Evolutionary conservation across 208 protist species (phyloP).

Genomic region (Leishmania turanica): DNA sequence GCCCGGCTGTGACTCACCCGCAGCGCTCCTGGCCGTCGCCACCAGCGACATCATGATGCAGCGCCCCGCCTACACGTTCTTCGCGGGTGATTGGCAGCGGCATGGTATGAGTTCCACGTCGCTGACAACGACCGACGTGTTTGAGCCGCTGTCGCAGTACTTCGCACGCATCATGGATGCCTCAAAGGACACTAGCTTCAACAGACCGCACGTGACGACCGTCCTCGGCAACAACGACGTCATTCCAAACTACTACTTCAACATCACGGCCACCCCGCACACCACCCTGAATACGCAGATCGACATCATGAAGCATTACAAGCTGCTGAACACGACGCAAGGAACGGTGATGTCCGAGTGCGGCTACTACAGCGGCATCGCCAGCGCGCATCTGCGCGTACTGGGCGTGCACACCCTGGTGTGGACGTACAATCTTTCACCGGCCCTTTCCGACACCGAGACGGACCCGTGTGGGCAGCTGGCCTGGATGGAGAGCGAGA

Average conservation of each 20-base stretch:
- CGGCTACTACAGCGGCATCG: slow-evolving; percentile 56
- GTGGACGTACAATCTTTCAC: slow-evolving; percentile 53
- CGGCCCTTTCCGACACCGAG: slow-evolving; percentile 42
- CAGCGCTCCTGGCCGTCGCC: slow-evolving; percentile 43
- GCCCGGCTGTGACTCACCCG: slow-evolving; percentile 56
- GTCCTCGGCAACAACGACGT: slow-evolving; percentile 85
- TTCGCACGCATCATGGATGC: slow-evolving; percentile 8
- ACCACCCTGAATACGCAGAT: slow-evolving; percentile 31
- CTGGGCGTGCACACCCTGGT: slow-evolving; percentile 73
- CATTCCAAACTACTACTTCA: slow-evolving; percentile 70
- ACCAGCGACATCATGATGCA: slow-evolving; percentile 40
- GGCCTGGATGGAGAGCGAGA: slow-evolving; percentile 46
- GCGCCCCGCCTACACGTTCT: slow-evolving; percentile 39
- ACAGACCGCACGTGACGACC: slow-evolving; percentile 6
- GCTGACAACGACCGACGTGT: slow-evolving; percentile 23
- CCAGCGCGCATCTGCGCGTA: slow-evolving; percentile 34
- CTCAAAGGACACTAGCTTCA: background rate
- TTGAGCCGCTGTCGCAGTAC: slow-evolving; percentile 20
- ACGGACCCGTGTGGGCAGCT: slow-evolving; percentile 83
- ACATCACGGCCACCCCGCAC: slow-evolving; percentile 28
- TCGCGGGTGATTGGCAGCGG: slow-evolving; percentile 73
- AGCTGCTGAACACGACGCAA: slow-evolving; percentile 32
- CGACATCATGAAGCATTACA: slow-evolving; percentile 25
- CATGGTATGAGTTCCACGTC: slow-evolving; percentile 46
- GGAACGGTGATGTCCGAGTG: slow-evolving; percentile 47